Evolutionary conservation across 768 basidiomycete species (phyloP).

Genomic region (Boletus barrowsii): DNA sequence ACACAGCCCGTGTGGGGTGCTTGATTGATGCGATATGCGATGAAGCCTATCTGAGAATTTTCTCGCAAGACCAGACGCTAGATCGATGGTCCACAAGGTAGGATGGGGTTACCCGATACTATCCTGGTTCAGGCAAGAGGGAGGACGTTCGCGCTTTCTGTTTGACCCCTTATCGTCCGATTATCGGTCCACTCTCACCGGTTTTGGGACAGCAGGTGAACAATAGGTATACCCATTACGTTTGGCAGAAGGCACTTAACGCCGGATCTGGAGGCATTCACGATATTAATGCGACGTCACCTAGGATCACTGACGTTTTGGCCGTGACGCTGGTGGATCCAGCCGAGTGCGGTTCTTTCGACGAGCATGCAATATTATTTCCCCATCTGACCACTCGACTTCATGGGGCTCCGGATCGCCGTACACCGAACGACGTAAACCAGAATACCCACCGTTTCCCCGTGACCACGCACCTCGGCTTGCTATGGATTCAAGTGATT

Average conservation of each 20-base stretch:
- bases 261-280: neutral
- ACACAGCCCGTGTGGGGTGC: neutral
- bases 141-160: too few species aligned
- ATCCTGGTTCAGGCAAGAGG: too few species aligned
- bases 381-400: too few species aligned
- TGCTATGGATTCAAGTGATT: too few species aligned
- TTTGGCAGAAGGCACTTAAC: neutral
- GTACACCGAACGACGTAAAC: neutral
- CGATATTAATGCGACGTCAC: neutral
- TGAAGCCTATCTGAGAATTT: neutral
- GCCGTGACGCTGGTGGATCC: constrained; percentile 5
- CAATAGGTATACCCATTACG: too few species aligned
- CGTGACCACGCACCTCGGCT: too few species aligned
- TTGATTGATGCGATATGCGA: neutral
- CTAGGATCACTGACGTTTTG: neutral
- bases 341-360: neutral
- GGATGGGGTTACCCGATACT: too few species aligned
- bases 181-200: too few species aligned
- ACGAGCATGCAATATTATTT: neutral
- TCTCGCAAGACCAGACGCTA: neutral
- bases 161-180: too few species aligned
- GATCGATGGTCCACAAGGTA: too few species aligned
- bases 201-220: too few species aligned
- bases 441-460: neutral
- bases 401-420: neutral